A percentile compares a stretch with the other conserved stretches of the same genome.
Evolutionary conservation across 2,329 filamentous ascomycete genomes (phyloP).

Genomic region (Pseudogymnoascus sp.): DNA sequence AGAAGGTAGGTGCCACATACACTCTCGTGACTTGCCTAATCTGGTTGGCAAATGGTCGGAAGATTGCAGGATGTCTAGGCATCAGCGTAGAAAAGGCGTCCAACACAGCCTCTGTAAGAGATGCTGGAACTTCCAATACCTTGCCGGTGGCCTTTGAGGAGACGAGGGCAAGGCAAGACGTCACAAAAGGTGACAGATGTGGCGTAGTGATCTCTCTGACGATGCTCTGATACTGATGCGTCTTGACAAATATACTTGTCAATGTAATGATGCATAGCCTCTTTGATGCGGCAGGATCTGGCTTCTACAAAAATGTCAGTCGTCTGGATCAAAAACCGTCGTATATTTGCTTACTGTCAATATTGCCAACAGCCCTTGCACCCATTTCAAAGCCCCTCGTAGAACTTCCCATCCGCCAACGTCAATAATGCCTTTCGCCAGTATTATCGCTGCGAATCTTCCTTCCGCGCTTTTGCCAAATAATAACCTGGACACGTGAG

Average conservation of each 20-base stretch:
- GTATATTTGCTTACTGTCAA: slow-evolving; percentile 46
- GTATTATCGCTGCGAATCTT: slow-evolving; percentile 66
- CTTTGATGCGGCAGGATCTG: slow-evolving; percentile 66
- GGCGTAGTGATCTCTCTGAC: slow-evolving; percentile 83
- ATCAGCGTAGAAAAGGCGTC: slow-evolving; percentile 64
- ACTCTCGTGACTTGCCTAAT: slow-evolving; percentile 51
- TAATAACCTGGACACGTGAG: slow-evolving; percentile 66
- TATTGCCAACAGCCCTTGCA: slow-evolving; percentile 64
- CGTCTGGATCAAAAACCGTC: not conserved
- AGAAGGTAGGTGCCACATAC: slow-evolving; percentile 56
- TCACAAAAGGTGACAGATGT: slow-evolving; percentile 65
- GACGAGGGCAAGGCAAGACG: slow-evolving; percentile 59
- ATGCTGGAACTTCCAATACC: slow-evolving; percentile 33
- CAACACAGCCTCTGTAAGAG: slow-evolving; percentile 58
- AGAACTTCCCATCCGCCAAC: slow-evolving; percentile 78
- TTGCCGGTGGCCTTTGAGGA: slow-evolving; percentile 36
- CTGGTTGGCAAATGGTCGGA: slow-evolving; percentile 66
- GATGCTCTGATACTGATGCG: slow-evolving; percentile 74
- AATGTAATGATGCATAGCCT: slow-evolving; percentile 68
- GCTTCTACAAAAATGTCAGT: slow-evolving; percentile 47
- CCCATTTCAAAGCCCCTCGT: slow-evolving; percentile 64
- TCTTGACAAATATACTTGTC: slow-evolving; percentile 73
- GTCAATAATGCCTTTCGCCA: slow-evolving; percentile 76
- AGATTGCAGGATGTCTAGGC: slow-evolving; percentile 73
- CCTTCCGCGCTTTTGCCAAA: slow-evolving; percentile 67